A percentile compares a stretch with the other conserved stretches of the same genome.
Conservation (phyloP, 2,329 filamentous ascomycete genomes). For the Graphilbum sp. region DNA sequence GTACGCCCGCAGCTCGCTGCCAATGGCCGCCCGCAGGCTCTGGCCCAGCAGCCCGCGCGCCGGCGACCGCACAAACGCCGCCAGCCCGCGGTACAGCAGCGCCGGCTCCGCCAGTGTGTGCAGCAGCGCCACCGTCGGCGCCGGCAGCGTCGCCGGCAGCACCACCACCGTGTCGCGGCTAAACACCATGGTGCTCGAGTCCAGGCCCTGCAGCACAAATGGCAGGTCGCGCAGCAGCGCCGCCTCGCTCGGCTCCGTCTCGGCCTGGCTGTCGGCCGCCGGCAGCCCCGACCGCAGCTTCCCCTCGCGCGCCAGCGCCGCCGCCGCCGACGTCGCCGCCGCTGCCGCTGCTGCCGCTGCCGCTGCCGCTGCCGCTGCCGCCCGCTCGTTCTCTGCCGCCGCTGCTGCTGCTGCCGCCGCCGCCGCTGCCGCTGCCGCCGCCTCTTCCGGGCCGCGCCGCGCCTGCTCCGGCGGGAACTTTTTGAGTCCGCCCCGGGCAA, state of each 20-base stretch:
- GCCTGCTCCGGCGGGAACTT: constrained; percentile 25
- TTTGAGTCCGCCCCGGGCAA: constrained; percentile 34
- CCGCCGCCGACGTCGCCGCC: constrained; percentile 19
- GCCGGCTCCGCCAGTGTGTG: constrained; percentile 87
- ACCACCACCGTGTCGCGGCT: constrained; percentile 50
- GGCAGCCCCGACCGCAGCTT: constrained; percentile 39
- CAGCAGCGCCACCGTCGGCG: constrained; percentile 72
- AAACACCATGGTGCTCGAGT: constrained; percentile 72
- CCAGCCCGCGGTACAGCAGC: constrained; percentile 69
- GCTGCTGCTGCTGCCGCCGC: not conserved
- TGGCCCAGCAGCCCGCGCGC: constrained; percentile 80
- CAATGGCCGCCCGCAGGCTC: constrained; percentile 76
- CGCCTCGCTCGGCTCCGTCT: constrained; percentile 46
- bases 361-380: constrained; percentile 1
- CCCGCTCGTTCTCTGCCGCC: constrained; percentile 3
- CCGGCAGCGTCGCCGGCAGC: constrained; percentile 62
- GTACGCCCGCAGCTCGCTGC: constrained; percentile 74
- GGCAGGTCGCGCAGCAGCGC: constrained; percentile 65
- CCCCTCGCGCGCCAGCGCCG: constrained; percentile 24
- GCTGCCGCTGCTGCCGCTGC: constrained; percentile 6
- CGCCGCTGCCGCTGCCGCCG: constrained; percentile 5
- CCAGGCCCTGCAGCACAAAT: constrained; percentile 83
- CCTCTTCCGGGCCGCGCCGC: constrained; percentile 20
- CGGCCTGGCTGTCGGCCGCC: constrained; percentile 38
- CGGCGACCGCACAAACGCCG: constrained; percentile 65